Evolutionary conservation across 2,329 filamentous ascomycete species (phyloP).

Genomic region (Juglanconis oblonga): DNA sequence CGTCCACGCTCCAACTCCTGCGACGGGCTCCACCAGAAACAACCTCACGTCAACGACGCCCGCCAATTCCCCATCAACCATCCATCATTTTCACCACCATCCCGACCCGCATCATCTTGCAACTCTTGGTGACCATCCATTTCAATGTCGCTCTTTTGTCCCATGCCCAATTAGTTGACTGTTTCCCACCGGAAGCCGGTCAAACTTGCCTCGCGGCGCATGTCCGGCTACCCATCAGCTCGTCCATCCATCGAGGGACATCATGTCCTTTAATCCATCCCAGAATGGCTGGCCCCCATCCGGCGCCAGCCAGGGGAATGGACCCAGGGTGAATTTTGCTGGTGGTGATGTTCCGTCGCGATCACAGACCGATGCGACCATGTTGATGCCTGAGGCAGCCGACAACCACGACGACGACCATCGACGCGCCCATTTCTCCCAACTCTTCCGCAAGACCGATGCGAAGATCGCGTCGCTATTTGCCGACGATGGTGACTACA

Average conservation of each 20-base stretch:
- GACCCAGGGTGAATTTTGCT: slow-evolving; percentile 50
- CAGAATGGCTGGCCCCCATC: slow-evolving; percentile 64
- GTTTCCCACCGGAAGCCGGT: slow-evolving; percentile 43
- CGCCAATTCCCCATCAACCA: slow-evolving; percentile 45
- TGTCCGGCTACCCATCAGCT: slow-evolving; percentile 43
- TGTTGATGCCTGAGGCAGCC: slow-evolving; percentile 60
- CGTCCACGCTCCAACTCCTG: not conserved
- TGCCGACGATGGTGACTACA: slow-evolving; percentile 51
- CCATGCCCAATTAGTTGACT: slow-evolving; percentile 47
- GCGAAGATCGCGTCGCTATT: slow-evolving; percentile 77
- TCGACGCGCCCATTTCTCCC: slow-evolving; percentile 70
- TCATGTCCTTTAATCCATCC: slow-evolving; percentile 66
- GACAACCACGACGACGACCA: slow-evolving; percentile 65
- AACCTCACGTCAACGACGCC: slow-evolving; percentile 56
- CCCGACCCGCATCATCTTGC: slow-evolving; percentile 30
- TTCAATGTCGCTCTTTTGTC: slow-evolving; percentile 48
- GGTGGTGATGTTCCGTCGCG: slow-evolving; percentile 58
- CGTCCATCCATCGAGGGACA: slow-evolving; percentile 48
- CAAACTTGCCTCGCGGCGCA: slow-evolving; percentile 52
- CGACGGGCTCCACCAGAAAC: slow-evolving; percentile 34
- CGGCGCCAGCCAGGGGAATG: slow-evolving; percentile 46
- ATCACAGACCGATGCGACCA: slow-evolving; percentile 46
- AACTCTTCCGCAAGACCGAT: slow-evolving; percentile 75
- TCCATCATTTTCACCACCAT: slow-evolving; percentile 49
- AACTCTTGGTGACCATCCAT: slow-evolving; percentile 47